Conservation (phyloP, 139 green algal genomes). For the Chlorella sp. region DNA sequence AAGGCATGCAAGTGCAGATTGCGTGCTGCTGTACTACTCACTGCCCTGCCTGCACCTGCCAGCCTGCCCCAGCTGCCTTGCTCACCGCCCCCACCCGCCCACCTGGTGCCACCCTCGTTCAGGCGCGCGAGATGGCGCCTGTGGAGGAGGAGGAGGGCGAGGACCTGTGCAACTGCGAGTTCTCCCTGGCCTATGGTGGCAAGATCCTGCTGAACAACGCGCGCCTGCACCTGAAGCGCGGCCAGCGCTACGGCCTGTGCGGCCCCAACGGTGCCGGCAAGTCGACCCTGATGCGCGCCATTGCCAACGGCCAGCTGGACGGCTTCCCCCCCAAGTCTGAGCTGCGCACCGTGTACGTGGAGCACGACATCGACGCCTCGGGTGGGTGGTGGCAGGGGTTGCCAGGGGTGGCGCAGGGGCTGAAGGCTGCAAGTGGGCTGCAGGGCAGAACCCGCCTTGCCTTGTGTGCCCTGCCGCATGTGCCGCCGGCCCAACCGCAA, state of each 20-base stretch:
- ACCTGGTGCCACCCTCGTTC: too few relatives aligned
- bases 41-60: too few relatives aligned
- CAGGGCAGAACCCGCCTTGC: too few relatives aligned
- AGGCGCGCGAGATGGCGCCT: slow-evolving; percentile 29
- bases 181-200: slow-evolving; percentile 71
- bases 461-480: too few relatives aligned
- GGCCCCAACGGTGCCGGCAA: slow-evolving; percentile 75
- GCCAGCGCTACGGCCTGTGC: slow-evolving; percentile 72
- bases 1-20: too few relatives aligned
- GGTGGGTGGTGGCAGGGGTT: too few relatives aligned
- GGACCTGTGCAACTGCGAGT: slow-evolving; percentile 79
- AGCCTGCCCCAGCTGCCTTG: too few relatives aligned
- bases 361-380: slow-evolving; percentile 74
- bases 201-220: slow-evolving; percentile 74
- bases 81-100: too few relatives aligned
- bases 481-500: too few relatives aligned
- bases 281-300: slow-evolving; percentile 95
- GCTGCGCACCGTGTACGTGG: slow-evolving; percentile 73
- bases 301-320: slow-evolving; percentile 82
- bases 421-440: too few relatives aligned
- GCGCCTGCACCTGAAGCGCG: slow-evolving; percentile 58
- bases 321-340: slow-evolving; percentile 73
- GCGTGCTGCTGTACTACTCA: too few relatives aligned
- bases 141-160: slow-evolving; percentile 82
- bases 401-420: too few relatives aligned